Evolutionary conservation across 176 grass and related monocot species (phyloP), one percentile per base, ranked within the genome.

Genomic region (Dactylis glomerata): DNA sequence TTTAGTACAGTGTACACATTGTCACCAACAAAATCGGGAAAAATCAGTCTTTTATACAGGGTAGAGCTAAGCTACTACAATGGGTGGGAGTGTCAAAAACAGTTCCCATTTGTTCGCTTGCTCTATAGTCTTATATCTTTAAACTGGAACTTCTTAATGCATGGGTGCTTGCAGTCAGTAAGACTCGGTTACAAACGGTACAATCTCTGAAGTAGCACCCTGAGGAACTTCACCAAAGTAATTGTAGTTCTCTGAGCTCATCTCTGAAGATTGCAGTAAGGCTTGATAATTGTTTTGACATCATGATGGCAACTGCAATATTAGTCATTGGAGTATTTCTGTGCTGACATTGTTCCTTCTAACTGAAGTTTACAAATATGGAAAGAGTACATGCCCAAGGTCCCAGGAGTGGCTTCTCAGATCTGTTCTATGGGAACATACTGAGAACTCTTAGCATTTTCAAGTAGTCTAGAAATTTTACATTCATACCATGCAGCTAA

Each of bases 101-200:
- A 85, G 40, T 83, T 83, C 66, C 30, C 54, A 82, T 86, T 8
- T 90, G 55, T 31, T 12, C 1, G 50, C 22, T 58, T n/a, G 3
- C 17, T 40, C 2, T 27, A 72, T 38, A 38, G 42, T 52, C 37
- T 75, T 7, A 45, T 5, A 14, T 8, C 24, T 68, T 17, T 11
- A 30, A 37, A 56, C 6, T 26, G 17, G 41, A 86, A 2, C 23
- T 80, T 73, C 46, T 8, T 61, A 74, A 62, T 34, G 30, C 19
- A 27, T 6, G 9, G 17, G 70, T 24, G 4, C 3, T 50, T 75
- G 24, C 69, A 46, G 13, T 45, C 23, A 36, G 16, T 34, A 32
- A 3, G 15, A 65, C 4, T 50, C 6, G 16, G 16, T 50, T 50
- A 14, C 12, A 3, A 46, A 20, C 1, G 10, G 19, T 52, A 1